Conservation (phyloP, 768 basidiomycete species). For the Russula brevipes region DNA sequence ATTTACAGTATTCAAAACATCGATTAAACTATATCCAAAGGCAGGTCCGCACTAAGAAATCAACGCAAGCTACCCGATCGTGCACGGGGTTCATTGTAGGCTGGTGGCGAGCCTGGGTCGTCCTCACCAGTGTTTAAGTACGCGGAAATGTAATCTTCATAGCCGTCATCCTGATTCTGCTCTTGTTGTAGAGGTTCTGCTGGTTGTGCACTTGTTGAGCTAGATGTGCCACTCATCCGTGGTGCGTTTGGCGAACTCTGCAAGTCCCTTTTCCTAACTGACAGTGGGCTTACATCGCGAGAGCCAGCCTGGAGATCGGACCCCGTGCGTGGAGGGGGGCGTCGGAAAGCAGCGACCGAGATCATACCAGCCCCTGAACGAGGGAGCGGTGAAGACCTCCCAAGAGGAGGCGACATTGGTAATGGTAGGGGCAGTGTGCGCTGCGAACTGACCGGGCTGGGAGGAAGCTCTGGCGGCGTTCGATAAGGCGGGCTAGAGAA, state of each 20-base stretch:
- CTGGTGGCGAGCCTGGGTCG: not conserved
- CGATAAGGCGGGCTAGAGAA: constrained; percentile 34
- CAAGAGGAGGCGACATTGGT: constrained; percentile 29
- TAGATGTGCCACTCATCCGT: not conserved
- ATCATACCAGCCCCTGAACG: constrained; percentile 48
- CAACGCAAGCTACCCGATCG: constrained; percentile 13
- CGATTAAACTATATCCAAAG: not conserved
- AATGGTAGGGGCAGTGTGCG: constrained; percentile 22
- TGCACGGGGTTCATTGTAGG: not conserved
- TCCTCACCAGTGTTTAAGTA: constrained; percentile 34
- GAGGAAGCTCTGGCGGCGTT: constrained; percentile 46
- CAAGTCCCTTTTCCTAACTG: constrained; percentile 44
- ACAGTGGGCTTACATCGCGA: constrained; percentile 44
- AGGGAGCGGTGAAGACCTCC: constrained; percentile 35
- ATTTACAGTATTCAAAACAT: not conserved
- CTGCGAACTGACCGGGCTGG: constrained; percentile 26
- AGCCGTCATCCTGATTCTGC: constrained; percentile 39
- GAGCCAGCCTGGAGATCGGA: constrained; percentile 24
- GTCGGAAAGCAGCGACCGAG: constrained; percentile 68
- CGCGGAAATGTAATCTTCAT: constrained; percentile 51
- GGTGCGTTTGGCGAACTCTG: constrained; percentile 41
- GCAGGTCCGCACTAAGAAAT: not conserved
- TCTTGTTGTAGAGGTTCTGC: constrained; percentile 13
- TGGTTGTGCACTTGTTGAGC: constrained; percentile 6
- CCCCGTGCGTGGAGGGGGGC: constrained; percentile 39